Evolutionary conservation across 805 yeast genomes (phyloP), one percentile per base, ranked within the genome.

Genomic region (Clavispora carvajalis): DNA sequence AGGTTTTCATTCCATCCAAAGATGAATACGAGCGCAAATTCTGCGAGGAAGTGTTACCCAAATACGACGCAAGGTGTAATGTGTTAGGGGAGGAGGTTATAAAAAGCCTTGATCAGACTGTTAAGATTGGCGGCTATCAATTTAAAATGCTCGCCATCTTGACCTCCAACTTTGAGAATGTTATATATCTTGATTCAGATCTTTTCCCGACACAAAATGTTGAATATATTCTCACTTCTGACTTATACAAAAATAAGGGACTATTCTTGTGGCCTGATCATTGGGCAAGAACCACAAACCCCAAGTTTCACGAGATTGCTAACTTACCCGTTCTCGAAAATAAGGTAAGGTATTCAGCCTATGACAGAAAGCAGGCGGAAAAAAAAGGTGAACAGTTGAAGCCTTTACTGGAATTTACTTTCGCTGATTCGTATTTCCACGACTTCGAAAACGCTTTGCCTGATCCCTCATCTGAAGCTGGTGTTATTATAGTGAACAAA

Each of bases 231-330:
- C 74, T 80, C 39, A 55, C 57, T 2, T 68, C 76, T 24, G 55
- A 63, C 10, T 60, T 67, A 7, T 80, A 63, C 59, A 49, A 55
- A 77, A 81, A 43, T 8, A 59, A 60, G 13, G 73, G 76, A 0
- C 53, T 80, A 39, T 63, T 80, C 8, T 43, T 79, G 7, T 80
- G 87, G 86, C 87, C 87, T 3, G 86, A 80, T 58, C 75, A 76
- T 25, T 80, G 87, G 87, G 70, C 80, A 2, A 66, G 87, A 57
- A 78, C 85, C 5, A 79, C 85, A 7, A 70, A 76, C 46, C 87
- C 87, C 16, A 64, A 63, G 35, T 78, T 59, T 51, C 78, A 75
- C 52, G 77, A 76, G 7, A 77, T 82, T 39, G 74, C 85, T 8
- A 63, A 60, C 8, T 47, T 60, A 5, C 43, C 51, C 3, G 70